Evolutionary conservation across 495 filamentous ascomycete genomes (phyloP).

Genomic region (Parachaetomium inaequale): DNA sequence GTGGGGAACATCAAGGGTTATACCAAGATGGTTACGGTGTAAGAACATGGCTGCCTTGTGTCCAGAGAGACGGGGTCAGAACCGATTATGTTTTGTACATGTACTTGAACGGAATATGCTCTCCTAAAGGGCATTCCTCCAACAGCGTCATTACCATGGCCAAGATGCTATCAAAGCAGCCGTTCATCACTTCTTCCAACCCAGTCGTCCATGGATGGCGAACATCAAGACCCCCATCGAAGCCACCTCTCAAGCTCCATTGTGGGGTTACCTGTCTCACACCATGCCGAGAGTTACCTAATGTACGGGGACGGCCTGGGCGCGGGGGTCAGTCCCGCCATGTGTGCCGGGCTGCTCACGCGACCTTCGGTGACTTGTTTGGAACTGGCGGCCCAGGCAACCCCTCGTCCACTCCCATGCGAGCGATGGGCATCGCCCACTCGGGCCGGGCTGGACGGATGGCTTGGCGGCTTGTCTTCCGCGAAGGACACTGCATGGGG

Average conservation of each 20-base stretch:
- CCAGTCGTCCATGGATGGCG: neutral
- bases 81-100: too few relatives aligned
- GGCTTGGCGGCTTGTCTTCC: conserved; percentile 9
- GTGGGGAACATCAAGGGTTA: too few relatives aligned
- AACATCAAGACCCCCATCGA: neutral
- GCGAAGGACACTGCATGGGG: conserved; percentile 5
- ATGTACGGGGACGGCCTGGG: conserved; percentile 1
- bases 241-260: neutral
- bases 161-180: neutral
- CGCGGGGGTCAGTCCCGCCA: conserved; percentile 3
- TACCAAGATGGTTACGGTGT: too few relatives aligned
- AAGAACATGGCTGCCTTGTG: too few relatives aligned
- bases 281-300: neutral
- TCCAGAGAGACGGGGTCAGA: too few relatives aligned
- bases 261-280: neutral
- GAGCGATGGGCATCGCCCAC: neutral
- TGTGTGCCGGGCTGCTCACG: neutral
- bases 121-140: too few relatives aligned
- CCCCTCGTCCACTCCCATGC: neutral
- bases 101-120: too few relatives aligned
- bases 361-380: conserved; percentile 1
- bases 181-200: neutral
- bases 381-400: conserved; percentile 1
- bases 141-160: too few relatives aligned
- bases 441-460: neutral